Conservation (phyloP, 768 basidiomycete genomes). For the Boletus pseudopeckii region DNA sequence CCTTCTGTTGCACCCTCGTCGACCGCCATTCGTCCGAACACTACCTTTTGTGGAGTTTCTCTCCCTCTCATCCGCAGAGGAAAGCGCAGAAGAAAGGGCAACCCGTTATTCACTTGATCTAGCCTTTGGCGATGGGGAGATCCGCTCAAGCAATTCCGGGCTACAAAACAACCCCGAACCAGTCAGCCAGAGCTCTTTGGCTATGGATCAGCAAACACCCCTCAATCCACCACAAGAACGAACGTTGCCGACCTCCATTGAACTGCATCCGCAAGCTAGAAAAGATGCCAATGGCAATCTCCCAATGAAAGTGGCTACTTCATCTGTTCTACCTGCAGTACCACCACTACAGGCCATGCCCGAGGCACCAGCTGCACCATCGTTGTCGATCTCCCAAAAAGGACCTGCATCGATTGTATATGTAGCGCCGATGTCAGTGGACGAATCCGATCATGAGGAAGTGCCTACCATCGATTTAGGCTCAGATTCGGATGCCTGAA, state of each 20-base stretch:
- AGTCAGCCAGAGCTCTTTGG: neutral
- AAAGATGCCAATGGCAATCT: neutral
- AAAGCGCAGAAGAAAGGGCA: conserved; percentile 58
- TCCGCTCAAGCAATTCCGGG: neutral
- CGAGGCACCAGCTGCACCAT: neutral
- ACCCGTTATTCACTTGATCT: conserved; percentile 42
- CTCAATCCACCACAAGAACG: neutral
- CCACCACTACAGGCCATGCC: neutral
- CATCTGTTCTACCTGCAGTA: neutral
- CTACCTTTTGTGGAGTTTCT: conserved; percentile 61
- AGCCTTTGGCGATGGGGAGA: conserved; percentile 13
- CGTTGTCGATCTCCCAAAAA: neutral
- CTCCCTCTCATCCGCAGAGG: conserved; percentile 60
- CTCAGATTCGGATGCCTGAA: conserved; percentile 65
- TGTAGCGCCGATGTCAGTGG: conserved; percentile 16
- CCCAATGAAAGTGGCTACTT: neutral
- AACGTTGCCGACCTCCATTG: neutral
- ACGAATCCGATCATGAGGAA: conserved; percentile 65
- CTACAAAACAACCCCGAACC: neutral
- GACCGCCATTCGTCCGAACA: conserved; percentile 70
- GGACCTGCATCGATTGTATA: neutral
- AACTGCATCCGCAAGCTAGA: conserved; percentile 1
- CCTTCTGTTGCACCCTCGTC: conserved; percentile 70
- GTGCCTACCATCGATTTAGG: conserved; percentile 76
- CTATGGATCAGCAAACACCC: neutral